Percentiles rank a stretch among this genome's conserved stretches.
These are phyloP conservation scores for Polysphondylium violaceum DNA, from an alignment of 78 protist genomes.

Conservation along the genomic window DNA sequence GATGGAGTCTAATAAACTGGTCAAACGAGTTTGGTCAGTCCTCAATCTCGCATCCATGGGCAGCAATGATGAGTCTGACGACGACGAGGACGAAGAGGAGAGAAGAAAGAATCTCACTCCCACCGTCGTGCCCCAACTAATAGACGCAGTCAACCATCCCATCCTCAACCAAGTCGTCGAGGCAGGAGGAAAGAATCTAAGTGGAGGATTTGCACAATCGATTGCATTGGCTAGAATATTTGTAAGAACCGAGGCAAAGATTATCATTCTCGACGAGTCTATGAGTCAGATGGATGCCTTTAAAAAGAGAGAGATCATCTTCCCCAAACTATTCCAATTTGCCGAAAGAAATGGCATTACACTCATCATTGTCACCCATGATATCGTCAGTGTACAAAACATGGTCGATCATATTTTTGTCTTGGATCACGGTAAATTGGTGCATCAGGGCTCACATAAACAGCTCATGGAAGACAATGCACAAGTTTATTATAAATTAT, in stretches of 20 bases:
- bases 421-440: slow-evolving; percentile 67
- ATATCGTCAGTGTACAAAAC: slow-evolving; percentile 11
- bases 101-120: not conserved
- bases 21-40: slow-evolving; percentile 72
- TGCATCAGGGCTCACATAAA: slow-evolving; percentile 62
- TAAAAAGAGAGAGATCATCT: slow-evolving; percentile 45
- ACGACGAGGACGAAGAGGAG: slow-evolving; percentile 15
- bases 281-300: slow-evolving; percentile 64
- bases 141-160: slow-evolving; percentile 38
- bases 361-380: slow-evolving; percentile 65
- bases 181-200: slow-evolving; percentile 50
- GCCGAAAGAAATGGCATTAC: slow-evolving; percentile 52
- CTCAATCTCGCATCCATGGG: slow-evolving; percentile 43
- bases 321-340: slow-evolving; percentile 60
- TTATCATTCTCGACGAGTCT: slow-evolving; percentile 48
- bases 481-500: slow-evolving; percentile 29
- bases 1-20: slow-evolving; percentile 46
- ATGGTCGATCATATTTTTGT: slow-evolving; percentile 73
- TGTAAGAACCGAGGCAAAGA: slow-evolving; percentile 68
- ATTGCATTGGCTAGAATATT: slow-evolving; percentile 69
- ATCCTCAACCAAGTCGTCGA: slow-evolving; percentile 47
- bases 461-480: slow-evolving; percentile 25
- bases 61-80: slow-evolving; percentile 22
- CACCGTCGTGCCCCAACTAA: slow-evolving; percentile 43
- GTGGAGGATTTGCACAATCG: slow-evolving; percentile 70